A percentile compares a stretch with the other conserved stretches of the same genome.
Evolutionary conservation across 2,329 filamentous ascomycete genomes (phyloP).

Genomic region (Sclerotiophoma versabilis): DNA sequence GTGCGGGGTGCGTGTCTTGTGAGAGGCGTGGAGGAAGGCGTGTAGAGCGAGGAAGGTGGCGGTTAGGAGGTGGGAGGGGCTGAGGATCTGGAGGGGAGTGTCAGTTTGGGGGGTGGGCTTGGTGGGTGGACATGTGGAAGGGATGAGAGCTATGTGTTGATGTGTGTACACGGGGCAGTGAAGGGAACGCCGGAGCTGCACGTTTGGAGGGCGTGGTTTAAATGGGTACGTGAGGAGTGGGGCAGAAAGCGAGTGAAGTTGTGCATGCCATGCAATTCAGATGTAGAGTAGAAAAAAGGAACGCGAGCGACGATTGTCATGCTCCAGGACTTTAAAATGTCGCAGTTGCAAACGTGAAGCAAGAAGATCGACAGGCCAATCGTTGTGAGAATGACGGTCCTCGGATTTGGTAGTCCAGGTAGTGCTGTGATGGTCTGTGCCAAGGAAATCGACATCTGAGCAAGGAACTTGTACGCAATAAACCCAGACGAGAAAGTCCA

Average conservation of each 20-base stretch:
- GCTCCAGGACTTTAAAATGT: not conserved
- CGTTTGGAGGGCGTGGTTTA: too few species aligned
- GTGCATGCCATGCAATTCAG: too few species aligned
- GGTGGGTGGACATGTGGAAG: not conserved
- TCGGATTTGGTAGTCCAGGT: not conserved
- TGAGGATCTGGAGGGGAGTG: slow-evolving; percentile 65
- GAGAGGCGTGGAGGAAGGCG: slow-evolving; percentile 63
- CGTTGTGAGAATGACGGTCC: too few species aligned
- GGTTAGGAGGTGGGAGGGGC: slow-evolving; percentile 74
- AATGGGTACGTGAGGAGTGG: too few species aligned
- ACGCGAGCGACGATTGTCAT: not conserved
- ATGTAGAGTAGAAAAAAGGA: too few species aligned
- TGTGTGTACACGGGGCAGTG: not conserved
- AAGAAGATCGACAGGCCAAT: not conserved
- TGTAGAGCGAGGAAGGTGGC: slow-evolving; percentile 81
- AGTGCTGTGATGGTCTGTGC: not conserved
- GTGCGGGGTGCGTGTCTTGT: slow-evolving; percentile 82
- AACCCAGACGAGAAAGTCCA: not conserved
- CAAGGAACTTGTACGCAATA: not conserved
- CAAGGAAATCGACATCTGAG: not conserved
- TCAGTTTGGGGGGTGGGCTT: not conserved
- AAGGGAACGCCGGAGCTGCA: too few species aligned
- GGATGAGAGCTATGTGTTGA: not conserved
- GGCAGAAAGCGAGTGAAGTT: too few species aligned
- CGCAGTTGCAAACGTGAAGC: not conserved